A percentile compares a stretch with the other conserved stretches of the same genome.
phyloP scores from a whole-genome alignment of 768 basidiomycete species.

The Pleurotus citrinopileatus region DNA sequence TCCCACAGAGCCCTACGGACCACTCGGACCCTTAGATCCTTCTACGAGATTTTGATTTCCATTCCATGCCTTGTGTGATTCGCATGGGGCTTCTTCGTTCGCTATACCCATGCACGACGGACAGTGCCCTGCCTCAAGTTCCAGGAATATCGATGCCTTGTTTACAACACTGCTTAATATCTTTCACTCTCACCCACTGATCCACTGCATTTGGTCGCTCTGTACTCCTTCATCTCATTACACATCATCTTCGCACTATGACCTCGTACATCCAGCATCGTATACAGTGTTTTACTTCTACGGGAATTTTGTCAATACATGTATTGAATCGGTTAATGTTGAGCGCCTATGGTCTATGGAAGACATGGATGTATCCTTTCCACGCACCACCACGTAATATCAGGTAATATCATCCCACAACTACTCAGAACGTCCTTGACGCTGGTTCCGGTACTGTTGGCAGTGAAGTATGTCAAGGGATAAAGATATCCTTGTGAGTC shows the following conservation, averaged over 20 bases:
- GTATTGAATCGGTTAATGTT: background rate
- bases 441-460: too few relatives aligned
- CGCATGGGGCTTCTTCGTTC: slow-evolving; percentile 18
- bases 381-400: too few relatives aligned
- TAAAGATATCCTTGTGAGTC: slow-evolving; percentile 1
- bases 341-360: too few relatives aligned
- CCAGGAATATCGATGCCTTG: slow-evolving; percentile 1
- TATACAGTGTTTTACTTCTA: slow-evolving; percentile 13
- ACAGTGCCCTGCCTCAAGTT: slow-evolving; percentile 8
- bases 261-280: background rate
- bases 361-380: too few relatives aligned
- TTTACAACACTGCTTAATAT: slow-evolving; percentile 10
- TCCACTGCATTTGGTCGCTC: background rate
- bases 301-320: slow-evolving; percentile 8
- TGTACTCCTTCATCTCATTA: slow-evolving; percentile 10
- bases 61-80: background rate
- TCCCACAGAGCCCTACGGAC: slow-evolving; percentile 45
- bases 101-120: slow-evolving; percentile 15
- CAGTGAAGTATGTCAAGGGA: background rate
- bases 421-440: too few relatives aligned
- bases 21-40: slow-evolving; percentile 61
- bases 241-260: background rate
- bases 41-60: slow-evolving; percentile 45
- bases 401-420: too few relatives aligned
- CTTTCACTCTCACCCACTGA: slow-evolving; percentile 9